phyloP scores from a whole-genome alignment of 2,329 filamentous ascomycete species.

The Pseudocercospora fijiensis region DNA sequence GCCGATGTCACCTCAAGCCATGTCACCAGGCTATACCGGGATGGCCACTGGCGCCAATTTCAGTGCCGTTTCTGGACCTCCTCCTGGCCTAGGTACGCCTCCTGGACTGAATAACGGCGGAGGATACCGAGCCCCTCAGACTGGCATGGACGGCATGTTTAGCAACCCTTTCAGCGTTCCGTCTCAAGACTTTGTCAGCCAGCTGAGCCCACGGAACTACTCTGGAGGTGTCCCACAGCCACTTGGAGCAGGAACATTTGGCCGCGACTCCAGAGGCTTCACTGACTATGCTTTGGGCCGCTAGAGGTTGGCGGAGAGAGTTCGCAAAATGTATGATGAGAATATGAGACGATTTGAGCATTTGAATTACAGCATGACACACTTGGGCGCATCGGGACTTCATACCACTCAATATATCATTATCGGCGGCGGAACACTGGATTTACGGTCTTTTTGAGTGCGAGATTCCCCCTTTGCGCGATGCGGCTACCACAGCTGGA shows the following conservation, averaged over 20 bases:
- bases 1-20: constrained; percentile 51
- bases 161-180: constrained; percentile 31
- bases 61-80: constrained; percentile 59
- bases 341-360: constrained; percentile 5
- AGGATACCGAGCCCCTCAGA: constrained; percentile 21
- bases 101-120: constrained; percentile 45
- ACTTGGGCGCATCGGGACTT: constrained; percentile 19
- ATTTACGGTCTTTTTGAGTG: constrained; percentile 17
- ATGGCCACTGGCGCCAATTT: constrained; percentile 68
- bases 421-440: constrained; percentile 18
- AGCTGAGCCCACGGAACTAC: constrained; percentile 27
- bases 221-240: constrained; percentile 34
- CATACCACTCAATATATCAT: constrained; percentile 15
- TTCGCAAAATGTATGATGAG: neutral
- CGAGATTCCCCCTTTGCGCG: constrained; percentile 28
- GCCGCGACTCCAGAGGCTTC: constrained; percentile 25
- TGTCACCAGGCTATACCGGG: constrained; percentile 57
- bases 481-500: constrained; percentile 19
- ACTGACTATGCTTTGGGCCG: constrained; percentile 17
- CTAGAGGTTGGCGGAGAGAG: neutral
- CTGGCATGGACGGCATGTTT: constrained; percentile 34
- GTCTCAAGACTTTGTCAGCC: constrained; percentile 25
- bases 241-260: constrained; percentile 31
- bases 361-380: neutral
- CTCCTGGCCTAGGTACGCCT: constrained; percentile 75